These are phyloP conservation scores for Carpinus viminea DNA, from an alignment of 306 rosid species.

Conservation along the genomic window DNA sequence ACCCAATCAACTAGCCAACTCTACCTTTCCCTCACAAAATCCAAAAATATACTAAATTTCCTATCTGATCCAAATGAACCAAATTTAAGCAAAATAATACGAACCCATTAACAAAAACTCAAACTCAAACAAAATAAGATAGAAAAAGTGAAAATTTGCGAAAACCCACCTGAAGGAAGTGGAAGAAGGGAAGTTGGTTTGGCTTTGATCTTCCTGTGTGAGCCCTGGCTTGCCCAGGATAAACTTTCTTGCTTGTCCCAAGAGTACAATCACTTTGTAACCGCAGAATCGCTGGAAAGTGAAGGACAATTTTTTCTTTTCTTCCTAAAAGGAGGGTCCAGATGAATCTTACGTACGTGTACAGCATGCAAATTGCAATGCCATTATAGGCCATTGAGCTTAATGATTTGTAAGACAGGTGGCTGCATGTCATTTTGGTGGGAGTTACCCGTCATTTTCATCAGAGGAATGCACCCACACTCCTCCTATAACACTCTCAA, in stretches of 20 bases:
- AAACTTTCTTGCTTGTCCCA: neutral
- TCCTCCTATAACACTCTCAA: too few species aligned
- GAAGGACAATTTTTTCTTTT: neutral
- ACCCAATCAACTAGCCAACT: neutral
- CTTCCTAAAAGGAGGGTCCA: too few species aligned
- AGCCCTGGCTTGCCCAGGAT: neutral
- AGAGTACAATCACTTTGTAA: neutral
- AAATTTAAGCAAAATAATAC: slow-evolving; percentile 1
- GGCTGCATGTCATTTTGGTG: neutral
- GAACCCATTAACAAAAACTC: neutral
- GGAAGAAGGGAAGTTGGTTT: neutral
- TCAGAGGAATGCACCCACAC: too few species aligned
- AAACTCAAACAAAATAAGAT: neutral
- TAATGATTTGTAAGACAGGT: neutral
- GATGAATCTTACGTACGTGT: too few species aligned
- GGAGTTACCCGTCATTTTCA: too few species aligned
- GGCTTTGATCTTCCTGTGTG: neutral
- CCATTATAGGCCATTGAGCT: neutral
- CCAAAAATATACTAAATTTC: neutral
- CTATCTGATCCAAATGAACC: neutral
- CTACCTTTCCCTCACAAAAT: neutral
- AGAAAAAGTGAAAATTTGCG: neutral
- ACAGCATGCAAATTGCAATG: neutral
- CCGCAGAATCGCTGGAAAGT: neutral
- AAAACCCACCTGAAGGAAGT: slow-evolving; percentile 30